Conservation (phyloP, 106 monocot genomes). For the Amphibolis antarctica region DNA sequence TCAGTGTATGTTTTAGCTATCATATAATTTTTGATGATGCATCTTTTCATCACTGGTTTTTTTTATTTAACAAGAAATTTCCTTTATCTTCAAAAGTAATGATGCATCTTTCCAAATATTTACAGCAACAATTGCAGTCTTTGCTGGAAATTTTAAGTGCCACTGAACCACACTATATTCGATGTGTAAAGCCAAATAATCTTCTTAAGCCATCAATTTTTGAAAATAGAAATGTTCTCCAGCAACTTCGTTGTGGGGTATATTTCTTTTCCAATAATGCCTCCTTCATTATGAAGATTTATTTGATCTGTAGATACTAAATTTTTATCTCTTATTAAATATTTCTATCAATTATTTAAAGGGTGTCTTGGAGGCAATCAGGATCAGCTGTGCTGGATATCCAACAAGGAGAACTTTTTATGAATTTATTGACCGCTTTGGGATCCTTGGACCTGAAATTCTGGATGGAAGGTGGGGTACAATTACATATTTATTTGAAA, state of each 20-base stretch:
- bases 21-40: neutral
- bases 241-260: slow-evolving; percentile 43
- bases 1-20: neutral
- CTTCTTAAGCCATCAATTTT: slow-evolving; percentile 53
- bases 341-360: slow-evolving; percentile 9
- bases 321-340: neutral
- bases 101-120: slow-evolving; percentile 1
- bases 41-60: too few relatives aligned
- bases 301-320: neutral
- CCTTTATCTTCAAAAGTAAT: neutral
- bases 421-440: slow-evolving; percentile 70
- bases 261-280: neutral
- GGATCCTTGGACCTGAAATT: slow-evolving; percentile 52
- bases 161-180: slow-evolving; percentile 41
- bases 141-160: slow-evolving; percentile 22
- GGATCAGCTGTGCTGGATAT: slow-evolving; percentile 50
- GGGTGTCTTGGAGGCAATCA: slow-evolving; percentile 41
- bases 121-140: slow-evolving; percentile 44
- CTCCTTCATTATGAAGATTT: neutral
- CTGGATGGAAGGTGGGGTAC: slow-evolving; percentile 40
- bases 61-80: too few relatives aligned
- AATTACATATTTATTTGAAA: neutral
- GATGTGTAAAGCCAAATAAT: slow-evolving; percentile 37
- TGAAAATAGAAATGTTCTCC: slow-evolving; percentile 45
- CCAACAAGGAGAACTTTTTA: slow-evolving; percentile 56